Evolutionary conservation across 208 protist species (phyloP), one percentile per base, ranked within the genome.

Genomic region (Leishmania tarentolae): DNA sequence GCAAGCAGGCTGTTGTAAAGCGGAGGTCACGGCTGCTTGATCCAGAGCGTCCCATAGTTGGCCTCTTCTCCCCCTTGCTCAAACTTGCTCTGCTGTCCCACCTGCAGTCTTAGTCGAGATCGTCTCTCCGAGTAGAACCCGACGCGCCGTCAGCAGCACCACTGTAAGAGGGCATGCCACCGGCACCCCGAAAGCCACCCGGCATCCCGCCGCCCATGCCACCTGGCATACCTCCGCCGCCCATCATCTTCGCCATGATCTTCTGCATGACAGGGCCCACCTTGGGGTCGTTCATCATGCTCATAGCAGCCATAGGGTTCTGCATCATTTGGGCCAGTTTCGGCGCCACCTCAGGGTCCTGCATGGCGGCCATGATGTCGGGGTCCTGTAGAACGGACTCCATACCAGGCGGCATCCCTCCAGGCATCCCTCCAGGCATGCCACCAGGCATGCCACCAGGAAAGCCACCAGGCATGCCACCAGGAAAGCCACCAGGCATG

Each of bases 241-340:
- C 88, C 90, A 91, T 92, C 90, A 93, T 91, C 74, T 90, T 92
- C 42, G 86, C 76, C 88, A 95, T 94, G 9, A 96, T 83, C 76
- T 93, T 94, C 78, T 93, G 86, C n/a, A 96, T 84, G 61, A 96
- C 69, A 24, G 90, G 91, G 31, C 90, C 91, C 28, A 94, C 81
- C 81, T 96, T 95, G 8, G 93, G 93, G 78, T 96, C 91, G 76
- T 90, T 85, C 82, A 93, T 88, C 83, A 94, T 85, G 61, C 85
- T 61, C 90, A 95, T 85, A 2, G 87, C 89, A n/a, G 83, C 78
- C 87, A 90, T 90, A 2, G 93, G 93, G 78, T 96, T 96, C 68
- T 86, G 81, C 88, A 92, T 92, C 66, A 91, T 76, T 73, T 87
- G 72, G 56, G 83, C 9, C 47, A 94, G 74, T 81, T 95, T 94